Base-by-base conservation (phyloP, 768 basidiomycete species). In the Trametes maxima region DNA sequence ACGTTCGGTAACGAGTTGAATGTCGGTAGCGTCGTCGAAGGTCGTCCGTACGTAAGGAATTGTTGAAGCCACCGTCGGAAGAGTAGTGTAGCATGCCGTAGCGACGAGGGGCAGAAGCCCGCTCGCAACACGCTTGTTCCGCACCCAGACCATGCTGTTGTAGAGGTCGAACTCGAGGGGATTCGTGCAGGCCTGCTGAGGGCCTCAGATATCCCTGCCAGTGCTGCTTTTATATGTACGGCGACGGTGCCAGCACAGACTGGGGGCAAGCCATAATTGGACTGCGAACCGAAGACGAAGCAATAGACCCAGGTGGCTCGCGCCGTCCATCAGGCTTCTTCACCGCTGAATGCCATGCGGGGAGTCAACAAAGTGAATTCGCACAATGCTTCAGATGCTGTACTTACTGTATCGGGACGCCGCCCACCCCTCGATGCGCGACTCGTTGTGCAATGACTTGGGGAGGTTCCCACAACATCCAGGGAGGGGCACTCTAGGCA, bases 1-100 rank as follows among this genome's bases (percentile, higher is more conserved):
- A 59, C 80, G 76, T 37, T 72, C 54, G 25, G 64, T 73, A 36
- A 80, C 69, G 24, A 62, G 74, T 17, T 72, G 70, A 42, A 82
- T 73, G 37, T 78, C 78, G 52, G 66, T 55, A 2, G 65, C 68
- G 25, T 65, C 19, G n/a, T 60, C 52, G n/a, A 11, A 24, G 12
- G 50, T 3, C 3, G 60, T n/a, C 13, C 28, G 35, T 11, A 37
- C 54, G 16, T 39, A 25, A 33, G 55, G 40, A 33, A 54, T 48
- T n/a, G 39, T 33, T 8, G 52, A 54, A 2, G 53, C 57, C 24
- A 33, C 8, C 22, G 36, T 46, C 11, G 45, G 45, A n/a, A 19
- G 8, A 24, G 36, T 21, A 17, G 17, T 8, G 35, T 28, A 54
- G 19, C 57, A 58, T 12, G 61, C 55, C 17, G 54, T 6, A 28